Base-by-base conservation (phyloP, 1,284 basidiomycete genomes). In the Prillingera fragicola region DNA sequence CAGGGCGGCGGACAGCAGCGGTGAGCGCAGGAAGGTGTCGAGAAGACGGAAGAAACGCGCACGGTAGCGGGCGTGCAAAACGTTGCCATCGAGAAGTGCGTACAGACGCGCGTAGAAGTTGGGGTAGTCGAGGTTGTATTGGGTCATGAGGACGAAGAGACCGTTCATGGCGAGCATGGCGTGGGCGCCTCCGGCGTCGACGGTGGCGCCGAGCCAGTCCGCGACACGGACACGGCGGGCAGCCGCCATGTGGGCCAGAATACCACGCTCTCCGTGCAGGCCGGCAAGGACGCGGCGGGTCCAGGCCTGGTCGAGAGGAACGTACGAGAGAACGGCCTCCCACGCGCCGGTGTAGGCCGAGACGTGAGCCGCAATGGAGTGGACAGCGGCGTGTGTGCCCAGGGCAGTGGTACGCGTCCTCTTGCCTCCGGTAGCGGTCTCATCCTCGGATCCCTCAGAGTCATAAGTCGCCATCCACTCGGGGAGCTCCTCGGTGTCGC, bases 61-160 rank as follows among this genome's bases (percentile, higher is more conserved):
- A 10, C 94, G 80, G 65, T 96, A 87, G 62, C 87, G 90, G 49
- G 88, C 80, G 64, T 98, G 94, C 18, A 99, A 78, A 3, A 96
- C 79, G 22, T 90, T 80, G 14, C 82, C 76, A 62, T 90, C 85
- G 10, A 98, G 77, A 63, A 97, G 86, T 1, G 81, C 79, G 60
- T 98, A 98, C 3, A 99, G 77, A n/a, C 85, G 81, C 4, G 83
- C 85, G 75, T 96, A 99, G 73, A 99, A 97, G 8, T 82, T 83
- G 4, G 95, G 94, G 63, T 95, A 97, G 65, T 97, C 92, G 24
- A 89, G 91, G 62, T 97, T 96, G 69, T 96, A 92, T 43, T 88
- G 81, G 40, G 82, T 85, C 72, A 98, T 96, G 50, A 99, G 77
- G 6, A 85, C 80, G 65, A 91, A 98, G 38, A 98, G 73, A 1